Percentiles rank a stretch among this genome's conserved stretches.
phyloP scores from a whole-genome alignment of 345 rosid species.

The Nasturtium officinale region DNA sequence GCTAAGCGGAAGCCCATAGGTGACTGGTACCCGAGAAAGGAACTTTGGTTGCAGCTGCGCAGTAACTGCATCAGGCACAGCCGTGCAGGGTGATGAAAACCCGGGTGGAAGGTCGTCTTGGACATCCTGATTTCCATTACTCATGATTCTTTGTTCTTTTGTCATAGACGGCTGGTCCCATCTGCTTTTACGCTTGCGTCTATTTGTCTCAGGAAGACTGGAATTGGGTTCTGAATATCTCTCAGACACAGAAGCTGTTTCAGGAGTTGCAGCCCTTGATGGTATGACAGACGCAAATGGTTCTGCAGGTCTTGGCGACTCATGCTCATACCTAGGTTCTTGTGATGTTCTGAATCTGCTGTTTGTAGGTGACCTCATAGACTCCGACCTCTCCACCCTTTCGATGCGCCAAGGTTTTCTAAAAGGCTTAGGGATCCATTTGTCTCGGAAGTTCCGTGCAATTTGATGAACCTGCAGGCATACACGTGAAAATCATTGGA shows the following conservation, averaged over 20 bases:
- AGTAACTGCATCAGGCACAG: constrained; percentile 45
- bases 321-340: constrained; percentile 54
- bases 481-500: constrained; percentile 20
- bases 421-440: constrained; percentile 73
- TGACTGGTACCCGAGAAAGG: constrained; percentile 61
- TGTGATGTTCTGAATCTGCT: constrained; percentile 52
- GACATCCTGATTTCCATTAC: constrained; percentile 44
- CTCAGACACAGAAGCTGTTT: constrained; percentile 51
- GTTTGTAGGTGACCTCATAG: constrained; percentile 47
- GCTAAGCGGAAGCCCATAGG: constrained; percentile 83
- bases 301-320: constrained; percentile 55
- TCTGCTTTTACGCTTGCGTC: constrained; percentile 93
- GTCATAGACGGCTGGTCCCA: constrained; percentile 86
- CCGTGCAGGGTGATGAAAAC: constrained; percentile 59
- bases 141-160: constrained; percentile 46
- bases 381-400: constrained; percentile 62
- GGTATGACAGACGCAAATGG: constrained; percentile 39
- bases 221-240: constrained; percentile 44
- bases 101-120: constrained; percentile 87
- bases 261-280: constrained; percentile 48
- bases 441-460: constrained; percentile 87
- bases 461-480: constrained; percentile 85
- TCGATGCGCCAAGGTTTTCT: constrained; percentile 61
- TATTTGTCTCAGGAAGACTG: constrained; percentile 44
- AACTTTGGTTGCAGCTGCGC: constrained; percentile 67